Conservation (phyloP, 805 yeast genomes). For the Ogataea wickerhamii region DNA sequence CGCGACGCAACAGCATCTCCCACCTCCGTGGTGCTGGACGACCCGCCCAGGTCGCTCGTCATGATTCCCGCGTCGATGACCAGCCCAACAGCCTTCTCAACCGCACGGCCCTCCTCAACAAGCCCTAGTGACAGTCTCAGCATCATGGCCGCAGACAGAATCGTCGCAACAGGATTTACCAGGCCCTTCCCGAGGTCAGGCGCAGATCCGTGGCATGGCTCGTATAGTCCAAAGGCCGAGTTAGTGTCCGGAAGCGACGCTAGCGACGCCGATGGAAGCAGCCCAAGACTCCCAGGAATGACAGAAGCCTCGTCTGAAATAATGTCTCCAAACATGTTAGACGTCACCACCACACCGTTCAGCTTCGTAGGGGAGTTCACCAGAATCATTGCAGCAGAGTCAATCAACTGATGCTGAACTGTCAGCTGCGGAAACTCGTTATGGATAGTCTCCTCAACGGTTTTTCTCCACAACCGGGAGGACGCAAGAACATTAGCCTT, state of each 20-base stretch:
- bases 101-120: conserved; percentile 78
- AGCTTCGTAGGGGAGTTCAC: conserved; percentile 87
- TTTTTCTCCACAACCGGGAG: conserved; percentile 93
- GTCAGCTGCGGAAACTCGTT: conserved; percentile 88
- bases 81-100: conserved; percentile 81
- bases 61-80: conserved; percentile 82
- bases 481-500: conserved; percentile 97
- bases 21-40: conserved; percentile 80
- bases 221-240: conserved; percentile 92
- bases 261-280: conserved; percentile 92
- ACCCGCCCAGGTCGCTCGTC: conserved; percentile 90
- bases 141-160: conserved; percentile 97
- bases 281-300: conserved; percentile 95
- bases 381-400: conserved; percentile 97
- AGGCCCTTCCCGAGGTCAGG: conserved; percentile 86
- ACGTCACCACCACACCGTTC: conserved; percentile 89
- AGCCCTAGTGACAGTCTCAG: conserved; percentile 82
- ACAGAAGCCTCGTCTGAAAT: conserved; percentile 97
- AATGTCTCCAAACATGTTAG: conserved; percentile 98
- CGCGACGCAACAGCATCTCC: conserved; percentile 89
- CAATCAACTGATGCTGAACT: conserved; percentile 92
- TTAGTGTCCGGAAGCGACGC: conserved; percentile 96
- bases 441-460: conserved; percentile 78
- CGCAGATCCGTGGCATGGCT: conserved; percentile 98
- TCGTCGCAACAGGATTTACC: conserved; percentile 95